Percentiles rank a stretch among this genome's conserved stretches.
These are phyloP conservation scores for Piper betle DNA, from an alignment of 164 flowering plant species.

Conservation along the genomic window DNA sequence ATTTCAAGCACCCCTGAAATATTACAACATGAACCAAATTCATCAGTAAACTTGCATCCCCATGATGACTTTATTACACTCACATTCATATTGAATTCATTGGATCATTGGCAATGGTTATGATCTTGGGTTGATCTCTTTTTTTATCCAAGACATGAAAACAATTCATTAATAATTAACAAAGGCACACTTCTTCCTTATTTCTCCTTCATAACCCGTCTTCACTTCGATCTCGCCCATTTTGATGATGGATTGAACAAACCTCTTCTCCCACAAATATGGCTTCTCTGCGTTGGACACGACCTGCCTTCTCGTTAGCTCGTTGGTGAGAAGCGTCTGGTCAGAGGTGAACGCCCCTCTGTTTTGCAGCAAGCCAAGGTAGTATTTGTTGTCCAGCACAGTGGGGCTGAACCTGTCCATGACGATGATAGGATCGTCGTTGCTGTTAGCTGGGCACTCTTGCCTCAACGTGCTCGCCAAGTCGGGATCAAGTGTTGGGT, in stretches of 20 bases:
- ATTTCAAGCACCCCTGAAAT: too few relatives aligned
- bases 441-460: slow-evolving; percentile 5
- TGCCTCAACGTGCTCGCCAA: slow-evolving; percentile 9
- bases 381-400: slow-evolving; percentile 17
- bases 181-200: slow-evolving; percentile 14
- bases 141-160: too few relatives aligned
- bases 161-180: slow-evolving; percentile 8
- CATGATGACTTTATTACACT: too few relatives aligned
- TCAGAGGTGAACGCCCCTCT: slow-evolving; percentile 25
- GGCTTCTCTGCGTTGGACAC: slow-evolving; percentile 5
- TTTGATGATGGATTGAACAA: slow-evolving; percentile 22
- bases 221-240: slow-evolving; percentile 24
- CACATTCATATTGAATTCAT: too few relatives aligned
- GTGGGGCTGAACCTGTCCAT: slow-evolving; percentile 19
- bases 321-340: slow-evolving; percentile 14
- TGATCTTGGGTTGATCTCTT: too few relatives aligned
- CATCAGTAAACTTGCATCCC: too few relatives aligned
- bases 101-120: too few relatives aligned
- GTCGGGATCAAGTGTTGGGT: slow-evolving; percentile 12
- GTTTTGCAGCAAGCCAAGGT: slow-evolving; percentile 14
- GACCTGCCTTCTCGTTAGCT: slow-evolving; percentile 12
- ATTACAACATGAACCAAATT: too few relatives aligned
- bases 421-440: slow-evolving; percentile 2
- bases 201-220: slow-evolving; percentile 20
- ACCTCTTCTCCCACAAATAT: slow-evolving; percentile 12